Evolutionary conservation across 176 grass and related monocot species (phyloP).

Genomic region (Bonia amplexicaulis): DNA sequence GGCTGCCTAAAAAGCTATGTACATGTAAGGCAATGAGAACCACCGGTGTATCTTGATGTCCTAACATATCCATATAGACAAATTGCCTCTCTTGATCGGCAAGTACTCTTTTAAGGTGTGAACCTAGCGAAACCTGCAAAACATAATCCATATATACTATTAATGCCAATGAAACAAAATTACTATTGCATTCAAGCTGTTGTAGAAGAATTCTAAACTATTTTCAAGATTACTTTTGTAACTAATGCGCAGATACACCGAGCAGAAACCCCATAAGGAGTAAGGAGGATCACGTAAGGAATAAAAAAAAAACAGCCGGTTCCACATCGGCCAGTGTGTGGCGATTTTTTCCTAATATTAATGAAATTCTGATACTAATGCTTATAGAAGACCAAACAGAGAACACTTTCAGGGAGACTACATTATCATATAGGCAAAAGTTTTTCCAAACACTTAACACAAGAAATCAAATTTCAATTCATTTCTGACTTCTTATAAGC

Average conservation of each 20-base stretch:
- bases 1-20: constrained; percentile 1
- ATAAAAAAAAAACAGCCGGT: too few relatives aligned
- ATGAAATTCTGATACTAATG: too few relatives aligned
- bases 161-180: not conserved
- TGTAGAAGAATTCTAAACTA: too few relatives aligned
- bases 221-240: too few relatives aligned
- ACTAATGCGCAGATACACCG: too few relatives aligned
- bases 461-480: not conserved
- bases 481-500: not conserved
- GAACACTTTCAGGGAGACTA: too few relatives aligned
- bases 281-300: too few relatives aligned
- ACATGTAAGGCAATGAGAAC: constrained; percentile 1
- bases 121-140: constrained; percentile 31
- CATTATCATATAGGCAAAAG: too few relatives aligned
- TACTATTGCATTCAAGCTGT: not conserved
- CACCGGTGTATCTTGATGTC: not conserved
- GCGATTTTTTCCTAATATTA: too few relatives aligned
- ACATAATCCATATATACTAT: not conserved
- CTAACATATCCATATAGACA: not conserved
- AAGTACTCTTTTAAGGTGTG: not conserved
- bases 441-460: not conserved
- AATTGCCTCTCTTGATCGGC: not conserved
- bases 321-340: too few relatives aligned
- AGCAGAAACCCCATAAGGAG: too few relatives aligned
- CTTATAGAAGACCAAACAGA: too few relatives aligned